A percentile compares a stretch with the other conserved stretches of the same genome.
Evolutionary conservation across 805 yeast species (phyloP).

Genomic region (Saturnispora zaruensis): DNA sequence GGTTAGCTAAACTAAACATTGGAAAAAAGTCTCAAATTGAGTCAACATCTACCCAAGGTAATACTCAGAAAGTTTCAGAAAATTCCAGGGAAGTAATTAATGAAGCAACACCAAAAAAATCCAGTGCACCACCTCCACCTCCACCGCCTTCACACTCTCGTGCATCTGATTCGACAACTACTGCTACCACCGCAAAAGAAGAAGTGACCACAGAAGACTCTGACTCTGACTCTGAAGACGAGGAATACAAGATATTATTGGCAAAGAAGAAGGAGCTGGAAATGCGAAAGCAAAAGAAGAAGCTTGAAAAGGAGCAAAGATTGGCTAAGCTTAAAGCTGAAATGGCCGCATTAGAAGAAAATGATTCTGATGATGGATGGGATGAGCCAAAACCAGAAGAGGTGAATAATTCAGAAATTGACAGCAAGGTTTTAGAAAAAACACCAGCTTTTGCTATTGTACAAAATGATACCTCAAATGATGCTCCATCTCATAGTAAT

Average conservation of each 20-base stretch:
- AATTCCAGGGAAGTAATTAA: not conserved
- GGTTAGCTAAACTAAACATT: constrained; percentile 74
- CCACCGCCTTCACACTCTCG: constrained; percentile 6
- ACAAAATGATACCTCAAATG: constrained; percentile 1
- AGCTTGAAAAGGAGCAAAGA: constrained; percentile 51
- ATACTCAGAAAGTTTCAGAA: constrained; percentile 8
- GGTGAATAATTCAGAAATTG: constrained; percentile 1
- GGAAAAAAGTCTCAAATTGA: constrained; percentile 9
- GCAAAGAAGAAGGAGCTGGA: constrained; percentile 42
- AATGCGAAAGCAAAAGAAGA: constrained; percentile 26
- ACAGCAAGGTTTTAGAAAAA: constrained; percentile 2
- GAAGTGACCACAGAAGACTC: constrained; percentile 15
- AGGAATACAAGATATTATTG: constrained; percentile 35
- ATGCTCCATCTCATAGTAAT: constrained; percentile 10
- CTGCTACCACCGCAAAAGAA: constrained; percentile 7
- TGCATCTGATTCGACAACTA: not conserved
- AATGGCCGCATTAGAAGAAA: constrained; percentile 44
- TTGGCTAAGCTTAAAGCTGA: constrained; percentile 50
- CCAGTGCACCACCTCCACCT: constrained; percentile 17
- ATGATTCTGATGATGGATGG: constrained; percentile 24
- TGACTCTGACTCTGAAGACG: constrained; percentile 37
- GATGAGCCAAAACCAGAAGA: constrained; percentile 12
- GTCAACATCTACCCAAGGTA: constrained; percentile 4
- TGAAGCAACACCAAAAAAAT: not conserved
- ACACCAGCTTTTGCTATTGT: constrained; percentile 11